These are phyloP conservation scores for Coemansia sp. DNA, from an alignment of 192 early-diverging fungal species.

Conservation along the genomic window DNA sequence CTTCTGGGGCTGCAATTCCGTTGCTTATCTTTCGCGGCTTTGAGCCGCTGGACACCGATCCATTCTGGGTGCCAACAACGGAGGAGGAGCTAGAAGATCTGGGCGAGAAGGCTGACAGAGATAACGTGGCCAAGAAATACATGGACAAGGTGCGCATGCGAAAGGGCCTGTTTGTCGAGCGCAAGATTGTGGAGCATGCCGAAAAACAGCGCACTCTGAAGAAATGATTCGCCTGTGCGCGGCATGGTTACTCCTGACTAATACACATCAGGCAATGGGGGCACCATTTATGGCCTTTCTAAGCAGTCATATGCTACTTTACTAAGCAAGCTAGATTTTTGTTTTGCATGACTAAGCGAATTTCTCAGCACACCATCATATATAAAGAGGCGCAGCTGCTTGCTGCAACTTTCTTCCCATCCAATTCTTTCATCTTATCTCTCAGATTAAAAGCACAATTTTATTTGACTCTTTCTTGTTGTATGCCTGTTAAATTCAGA, in stretches of 20 bases:
- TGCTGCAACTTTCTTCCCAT: background rate
- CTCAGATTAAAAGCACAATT: background rate
- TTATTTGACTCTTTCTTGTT: background rate
- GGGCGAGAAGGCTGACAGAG: constrained; percentile 94
- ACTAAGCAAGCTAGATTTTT: background rate
- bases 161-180: constrained; percentile 92
- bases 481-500: constrained; percentile 25
- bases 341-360: no score
- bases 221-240: constrained; percentile 21
- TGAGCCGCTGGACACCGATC: constrained; percentile 89
- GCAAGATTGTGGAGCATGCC: constrained; percentile 83
- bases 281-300: no score
- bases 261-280: background rate
- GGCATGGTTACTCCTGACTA: background rate
- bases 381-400: background rate
- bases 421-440: constrained; percentile 4
- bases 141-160: constrained; percentile 93
- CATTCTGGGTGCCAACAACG: constrained; percentile 98
- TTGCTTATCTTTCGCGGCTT: constrained; percentile 95
- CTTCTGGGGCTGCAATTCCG: constrained; percentile 92
- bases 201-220: constrained; percentile 83
- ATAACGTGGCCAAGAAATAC: constrained; percentile 94
- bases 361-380: no score
- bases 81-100: constrained; percentile 97
- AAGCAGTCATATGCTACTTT: no score